Base-by-base conservation (phyloP, 257 asterid species). In the Forsythia viridissima region DNA sequence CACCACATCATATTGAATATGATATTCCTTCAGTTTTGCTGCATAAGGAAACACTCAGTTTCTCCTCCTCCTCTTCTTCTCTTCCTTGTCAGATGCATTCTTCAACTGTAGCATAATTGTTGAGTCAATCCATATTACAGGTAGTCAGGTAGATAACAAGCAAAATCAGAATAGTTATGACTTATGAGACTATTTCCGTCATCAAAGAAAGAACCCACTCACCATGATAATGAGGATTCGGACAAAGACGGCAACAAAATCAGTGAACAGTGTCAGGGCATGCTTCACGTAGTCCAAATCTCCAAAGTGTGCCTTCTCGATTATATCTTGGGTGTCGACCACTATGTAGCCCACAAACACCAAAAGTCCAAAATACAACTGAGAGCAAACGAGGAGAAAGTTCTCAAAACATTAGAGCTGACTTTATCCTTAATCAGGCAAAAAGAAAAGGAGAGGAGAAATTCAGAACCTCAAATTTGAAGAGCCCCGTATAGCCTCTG, bases 331-430 rank as follows among this genome's bases (percentile, higher is more conserved):
- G 44, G 99, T 94, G 72, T 94, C 99, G 3, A 94, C 92, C 7
- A 94, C 95, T 8, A 93, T 93, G 84, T 94, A 94, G 80, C 97
- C 99, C 75, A 94, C 92, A 76, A 94, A 93, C 77, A 94, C 89
- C 92, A 94, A 71, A 57, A 94, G 97, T 70, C 99, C 99, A 57
- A 94, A 91, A 74, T 94, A 94, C 83, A 94, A 74, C 97, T 93
- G 92, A 84, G 51, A 48, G 51, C 55, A 24, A 77, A 51, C 34
- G 34, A 30, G 34, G 34, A 30, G 34, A 30, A 30, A 30, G 34
- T 30, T 30, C 1, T 30, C 34, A 30, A 30, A 30, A 30, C 34
- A 30, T 30, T 30, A 30, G 34, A 30, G 34, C 1, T 30, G 34
- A 30, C 34, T 30, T 30, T 30, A 30, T 30, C 34, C 34, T 30